Evolutionary conservation across 108 stramenopile species (phyloP).

Genomic region (Nannochloropsis granulata): DNA sequence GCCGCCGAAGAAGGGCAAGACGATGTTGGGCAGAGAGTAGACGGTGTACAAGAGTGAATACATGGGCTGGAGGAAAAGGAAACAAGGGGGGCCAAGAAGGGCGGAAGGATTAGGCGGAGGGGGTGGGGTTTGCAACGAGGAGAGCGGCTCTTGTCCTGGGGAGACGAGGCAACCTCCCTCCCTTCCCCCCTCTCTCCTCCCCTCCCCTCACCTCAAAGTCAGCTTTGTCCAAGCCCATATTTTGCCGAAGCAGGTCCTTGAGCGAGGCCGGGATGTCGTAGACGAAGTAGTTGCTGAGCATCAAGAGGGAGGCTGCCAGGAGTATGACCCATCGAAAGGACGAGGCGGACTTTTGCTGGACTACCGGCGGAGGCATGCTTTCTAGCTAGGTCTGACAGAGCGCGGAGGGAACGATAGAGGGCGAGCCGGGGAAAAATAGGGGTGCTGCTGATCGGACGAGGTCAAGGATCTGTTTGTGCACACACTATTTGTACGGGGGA

Average conservation of each 20-base stretch:
- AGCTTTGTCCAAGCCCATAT: slow-evolving; percentile 5
- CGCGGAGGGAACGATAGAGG: no score
- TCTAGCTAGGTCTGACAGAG: no score
- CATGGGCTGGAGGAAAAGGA: slow-evolving; percentile 22
- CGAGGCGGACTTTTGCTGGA: not conserved
- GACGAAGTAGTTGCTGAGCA: slow-evolving; percentile 8
- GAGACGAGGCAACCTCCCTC: not conserved
- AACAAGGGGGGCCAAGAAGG: not conserved
- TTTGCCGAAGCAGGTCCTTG: slow-evolving; percentile 1
- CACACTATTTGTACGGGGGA: no score
- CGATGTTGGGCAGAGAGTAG: slow-evolving; percentile 47
- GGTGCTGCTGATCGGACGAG: no score
- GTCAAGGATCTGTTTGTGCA: no score
- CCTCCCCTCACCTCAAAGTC: slow-evolving; percentile 1
- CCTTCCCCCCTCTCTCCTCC: not conserved
- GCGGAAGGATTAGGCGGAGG: no score
- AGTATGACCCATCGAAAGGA: slow-evolving; percentile 7
- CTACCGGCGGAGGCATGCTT: not conserved
- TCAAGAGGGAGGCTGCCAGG: slow-evolving; percentile 1
- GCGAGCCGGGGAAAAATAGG: no score
- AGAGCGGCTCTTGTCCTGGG: no score
- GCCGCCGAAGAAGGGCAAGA: slow-evolving; percentile 49
- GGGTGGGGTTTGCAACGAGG: no score
- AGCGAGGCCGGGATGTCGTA: slow-evolving; percentile 18
- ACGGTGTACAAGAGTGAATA: slow-evolving; percentile 49